Evolutionary conservation across 129 eudicot genomes (phyloP).

Genomic region (Flaveria ramosissima): DNA sequence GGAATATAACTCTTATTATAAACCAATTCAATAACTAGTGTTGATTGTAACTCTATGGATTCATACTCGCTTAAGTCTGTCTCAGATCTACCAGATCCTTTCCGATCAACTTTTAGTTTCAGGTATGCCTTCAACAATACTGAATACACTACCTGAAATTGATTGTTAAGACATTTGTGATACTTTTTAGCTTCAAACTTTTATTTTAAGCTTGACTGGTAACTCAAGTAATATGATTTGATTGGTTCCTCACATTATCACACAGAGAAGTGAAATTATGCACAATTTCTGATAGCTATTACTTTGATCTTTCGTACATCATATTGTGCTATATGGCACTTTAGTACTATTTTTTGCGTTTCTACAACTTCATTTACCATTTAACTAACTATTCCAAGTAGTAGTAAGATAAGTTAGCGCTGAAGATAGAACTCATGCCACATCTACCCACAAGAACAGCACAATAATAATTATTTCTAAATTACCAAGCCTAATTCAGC

Average conservation of each 20-base stretch:
- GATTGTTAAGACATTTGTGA: conserved; percentile 15
- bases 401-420: conserved; percentile 14
- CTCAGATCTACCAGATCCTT: conserved; percentile 78
- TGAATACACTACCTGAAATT: not conserved
- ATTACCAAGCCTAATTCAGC: conserved; percentile 4
- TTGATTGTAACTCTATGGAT: conserved; percentile 49
- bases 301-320: conserved; percentile 2
- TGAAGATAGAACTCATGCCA: conserved; percentile 18
- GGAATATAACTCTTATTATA: conserved; percentile 12
- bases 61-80: conserved; percentile 71
- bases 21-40: not conserved
- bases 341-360: not conserved
- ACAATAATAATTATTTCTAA: not conserved
- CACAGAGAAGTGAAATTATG: conserved; percentile 13
- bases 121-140: conserved; percentile 49
- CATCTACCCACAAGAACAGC: conserved; percentile 2
- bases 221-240: not conserved
- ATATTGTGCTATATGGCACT: conserved; percentile 13
- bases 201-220: not conserved
- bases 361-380: conserved; percentile 5
- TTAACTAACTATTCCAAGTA: conserved; percentile 15
- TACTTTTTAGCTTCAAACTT: conserved; percentile 18
- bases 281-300: conserved; percentile 16
- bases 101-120: conserved; percentile 80
- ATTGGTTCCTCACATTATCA: conserved; percentile 8